These are phyloP conservation scores for Dalechampia spathulata DNA, from an alignment of 441 rosid species.

Conservation along the genomic window DNA sequence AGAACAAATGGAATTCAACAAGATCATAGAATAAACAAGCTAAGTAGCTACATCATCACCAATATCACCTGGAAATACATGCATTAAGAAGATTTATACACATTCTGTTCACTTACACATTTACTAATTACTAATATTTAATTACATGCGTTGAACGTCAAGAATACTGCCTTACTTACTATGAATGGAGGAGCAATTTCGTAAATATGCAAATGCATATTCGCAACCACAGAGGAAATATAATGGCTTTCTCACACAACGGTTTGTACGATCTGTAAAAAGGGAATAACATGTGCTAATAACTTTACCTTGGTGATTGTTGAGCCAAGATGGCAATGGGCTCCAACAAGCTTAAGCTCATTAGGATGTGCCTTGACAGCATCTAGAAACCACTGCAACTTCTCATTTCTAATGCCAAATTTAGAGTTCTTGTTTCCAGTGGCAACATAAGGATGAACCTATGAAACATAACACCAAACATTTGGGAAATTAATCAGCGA, in stretches of 20 bases:
- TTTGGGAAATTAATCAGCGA: not conserved
- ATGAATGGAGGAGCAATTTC: too few relatives aligned
- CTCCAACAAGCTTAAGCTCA: conserved; percentile 93
- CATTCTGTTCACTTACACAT: too few relatives aligned
- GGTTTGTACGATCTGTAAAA: too few relatives aligned
- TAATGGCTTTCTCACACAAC: too few relatives aligned
- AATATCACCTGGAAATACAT: too few relatives aligned
- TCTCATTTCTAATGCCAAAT: conserved; percentile 98
- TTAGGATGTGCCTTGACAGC: conserved; percentile 80
- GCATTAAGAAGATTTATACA: too few relatives aligned
- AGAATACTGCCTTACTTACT: too few relatives aligned
- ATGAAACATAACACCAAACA: not conserved
- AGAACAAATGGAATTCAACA: not conserved
- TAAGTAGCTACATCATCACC: too few relatives aligned
- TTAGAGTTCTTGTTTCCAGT: conserved; percentile 98
- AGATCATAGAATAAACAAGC: not conserved
- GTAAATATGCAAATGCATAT: too few relatives aligned
- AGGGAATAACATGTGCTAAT: not conserved
- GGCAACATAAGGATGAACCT: conserved; percentile 99
- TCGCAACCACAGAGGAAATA: too few relatives aligned
- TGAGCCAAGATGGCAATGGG: conserved; percentile 98
- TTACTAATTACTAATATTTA: too few relatives aligned
- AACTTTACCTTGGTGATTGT: conserved; percentile 84
- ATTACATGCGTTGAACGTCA: too few relatives aligned
- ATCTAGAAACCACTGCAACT: conserved; percentile 97